Conservation (phyloP, 768 basidiomycete species). For the Amanita phalloides region DNA sequence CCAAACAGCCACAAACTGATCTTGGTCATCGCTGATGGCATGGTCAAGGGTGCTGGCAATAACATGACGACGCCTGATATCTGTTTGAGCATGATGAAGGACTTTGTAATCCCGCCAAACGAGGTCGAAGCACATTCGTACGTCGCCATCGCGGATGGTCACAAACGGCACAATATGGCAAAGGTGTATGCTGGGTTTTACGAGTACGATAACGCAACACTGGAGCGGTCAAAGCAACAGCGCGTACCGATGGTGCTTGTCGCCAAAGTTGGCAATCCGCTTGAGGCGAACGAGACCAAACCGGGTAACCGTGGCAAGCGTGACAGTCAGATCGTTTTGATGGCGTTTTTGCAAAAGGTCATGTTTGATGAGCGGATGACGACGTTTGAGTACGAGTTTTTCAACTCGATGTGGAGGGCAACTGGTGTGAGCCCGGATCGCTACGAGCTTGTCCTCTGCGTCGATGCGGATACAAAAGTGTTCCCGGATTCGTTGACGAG, state of each 20-base stretch:
- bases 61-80: constrained; percentile 88
- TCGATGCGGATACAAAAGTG: constrained; percentile 97
- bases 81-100: constrained; percentile 93
- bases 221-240: constrained; percentile 90
- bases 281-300: constrained; percentile 81
- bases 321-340: constrained; percentile 94
- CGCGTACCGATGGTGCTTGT: constrained; percentile 93
- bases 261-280: constrained; percentile 90
- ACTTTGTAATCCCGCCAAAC: constrained; percentile 65
- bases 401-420: constrained; percentile 94
- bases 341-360: constrained; percentile 97
- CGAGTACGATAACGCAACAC: constrained; percentile 83
- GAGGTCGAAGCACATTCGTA: constrained; percentile 94
- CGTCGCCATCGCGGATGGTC: constrained; percentile 98
- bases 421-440: constrained; percentile 94
- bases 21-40: constrained; percentile 93
- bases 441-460: constrained; percentile 91
- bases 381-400: constrained; percentile 98
- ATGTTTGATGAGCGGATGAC: constrained; percentile 99
- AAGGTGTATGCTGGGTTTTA: constrained; percentile 98
- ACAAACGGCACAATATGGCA: constrained; percentile 99
- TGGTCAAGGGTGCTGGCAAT: constrained; percentile 96
- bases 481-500: constrained; percentile 97
- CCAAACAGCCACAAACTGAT: constrained; percentile 96
- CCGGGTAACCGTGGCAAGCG: constrained; percentile 99